These are phyloP conservation scores for Fusarium compactum DNA, from an alignment of 2,329 filamentous ascomycete species.

Conservation along the genomic window DNA sequence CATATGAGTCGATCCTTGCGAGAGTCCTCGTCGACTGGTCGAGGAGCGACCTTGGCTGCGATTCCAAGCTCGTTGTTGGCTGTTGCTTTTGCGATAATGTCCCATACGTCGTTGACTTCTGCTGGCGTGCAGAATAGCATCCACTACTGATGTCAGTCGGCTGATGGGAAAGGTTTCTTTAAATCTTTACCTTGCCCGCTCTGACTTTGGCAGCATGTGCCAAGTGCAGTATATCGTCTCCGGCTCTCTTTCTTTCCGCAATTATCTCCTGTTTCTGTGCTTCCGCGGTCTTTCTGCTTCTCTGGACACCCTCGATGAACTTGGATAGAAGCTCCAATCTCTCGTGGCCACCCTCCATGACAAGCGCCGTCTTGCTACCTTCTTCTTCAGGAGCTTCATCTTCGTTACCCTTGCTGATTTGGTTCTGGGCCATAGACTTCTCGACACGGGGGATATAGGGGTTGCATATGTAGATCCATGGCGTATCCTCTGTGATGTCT, in stretches of 20 bases:
- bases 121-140: slow-evolving; percentile 73
- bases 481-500: slow-evolving; percentile 56
- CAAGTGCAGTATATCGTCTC: slow-evolving; percentile 68
- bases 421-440: slow-evolving; percentile 51
- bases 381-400: slow-evolving; percentile 62
- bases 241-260: slow-evolving; percentile 61
- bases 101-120: slow-evolving; percentile 74
- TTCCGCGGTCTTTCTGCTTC: slow-evolving; percentile 50
- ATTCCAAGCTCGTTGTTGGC: slow-evolving; percentile 77
- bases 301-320: slow-evolving; percentile 63
- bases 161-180: not conserved
- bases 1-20: slow-evolving; percentile 72
- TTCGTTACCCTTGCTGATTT: slow-evolving; percentile 59
- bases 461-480: slow-evolving; percentile 82
- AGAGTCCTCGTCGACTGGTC: slow-evolving; percentile 55
- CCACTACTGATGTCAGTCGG: slow-evolving; percentile 67
- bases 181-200: slow-evolving; percentile 70
- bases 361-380: slow-evolving; percentile 59
- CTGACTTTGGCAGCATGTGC: slow-evolving; percentile 70
- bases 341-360: slow-evolving; percentile 66
- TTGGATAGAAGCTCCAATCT: slow-evolving; percentile 59
- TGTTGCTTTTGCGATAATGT: slow-evolving; percentile 73
- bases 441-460: slow-evolving; percentile 62
- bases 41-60: slow-evolving; percentile 77
- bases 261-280: slow-evolving; percentile 61